phyloP scores from a whole-genome alignment of 2,329 filamentous ascomycete species.

The Metarhizium guizhouense region DNA sequence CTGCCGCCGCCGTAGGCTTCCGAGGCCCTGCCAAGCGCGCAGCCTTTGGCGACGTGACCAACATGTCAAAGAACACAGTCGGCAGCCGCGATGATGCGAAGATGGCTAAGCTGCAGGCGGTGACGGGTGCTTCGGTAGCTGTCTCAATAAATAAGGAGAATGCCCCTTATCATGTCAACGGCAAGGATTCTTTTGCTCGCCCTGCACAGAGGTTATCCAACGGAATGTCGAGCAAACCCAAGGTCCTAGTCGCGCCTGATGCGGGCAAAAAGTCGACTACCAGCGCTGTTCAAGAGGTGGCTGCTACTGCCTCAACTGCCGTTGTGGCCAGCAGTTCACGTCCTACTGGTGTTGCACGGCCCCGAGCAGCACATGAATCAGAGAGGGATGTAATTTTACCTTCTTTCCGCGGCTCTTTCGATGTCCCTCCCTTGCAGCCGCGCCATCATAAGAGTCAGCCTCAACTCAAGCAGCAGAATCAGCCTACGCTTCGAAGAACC shows the following conservation, averaged over 20 bases:
- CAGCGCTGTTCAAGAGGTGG: conserved; percentile 6
- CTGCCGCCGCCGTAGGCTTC: conserved; percentile 18
- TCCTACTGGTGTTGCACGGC: background rate
- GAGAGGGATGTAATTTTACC: conserved; percentile 4
- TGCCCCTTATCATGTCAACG: conserved; percentile 10
- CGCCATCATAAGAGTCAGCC: conserved; percentile 48
- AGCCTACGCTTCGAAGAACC: conserved; percentile 31
- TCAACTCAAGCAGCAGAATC: conserved; percentile 33
- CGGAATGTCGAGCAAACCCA: conserved; percentile 1
- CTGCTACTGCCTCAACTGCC: conserved; percentile 3
- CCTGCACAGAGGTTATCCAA: conserved; percentile 24
- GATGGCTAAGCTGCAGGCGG: conserved; percentile 21
- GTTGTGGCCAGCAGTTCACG: background rate
- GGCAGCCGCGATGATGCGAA: conserved; percentile 25
- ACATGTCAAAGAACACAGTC: conserved; percentile 38
- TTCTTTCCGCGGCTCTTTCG: conserved; percentile 7
- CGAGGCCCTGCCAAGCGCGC: conserved; percentile 57
- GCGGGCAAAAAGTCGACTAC: conserved; percentile 14
- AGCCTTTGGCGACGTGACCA: conserved; percentile 77
- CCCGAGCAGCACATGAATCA: conserved; percentile 1
- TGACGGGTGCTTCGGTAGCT: conserved; percentile 14
- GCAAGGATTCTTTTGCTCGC: conserved; percentile 28
- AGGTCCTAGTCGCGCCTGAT: background rate
- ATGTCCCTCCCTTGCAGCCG: conserved; percentile 23
- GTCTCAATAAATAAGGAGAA: conserved; percentile 37